These are phyloP conservation scores for Fraxinus greggii DNA, from an alignment of 305 asterid genomes.

Conservation along the genomic window DNA sequence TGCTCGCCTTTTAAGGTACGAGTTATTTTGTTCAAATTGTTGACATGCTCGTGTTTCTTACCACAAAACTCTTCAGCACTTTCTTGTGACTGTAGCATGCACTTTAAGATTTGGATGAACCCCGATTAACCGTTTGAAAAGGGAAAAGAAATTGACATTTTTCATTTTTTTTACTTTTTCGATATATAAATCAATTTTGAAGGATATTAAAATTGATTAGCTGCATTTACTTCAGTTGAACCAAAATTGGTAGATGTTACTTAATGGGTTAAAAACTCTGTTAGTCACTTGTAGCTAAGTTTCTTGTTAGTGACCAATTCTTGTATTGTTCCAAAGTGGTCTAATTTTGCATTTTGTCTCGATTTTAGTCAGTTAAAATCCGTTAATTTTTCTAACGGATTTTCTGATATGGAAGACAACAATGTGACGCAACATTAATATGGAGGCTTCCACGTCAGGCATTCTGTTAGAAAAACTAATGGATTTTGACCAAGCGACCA, in stretches of 20 bases:
- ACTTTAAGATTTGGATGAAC: background rate
- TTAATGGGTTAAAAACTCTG: background rate
- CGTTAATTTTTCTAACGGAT: background rate
- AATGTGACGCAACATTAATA: background rate
- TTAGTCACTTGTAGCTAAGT: background rate
- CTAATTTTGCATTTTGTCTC: background rate
- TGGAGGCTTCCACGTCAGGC: background rate
- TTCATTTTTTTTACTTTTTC: background rate
- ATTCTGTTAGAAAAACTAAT: background rate
- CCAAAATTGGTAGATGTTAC: background rate
- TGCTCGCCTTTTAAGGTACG: slow-evolving; percentile 63
- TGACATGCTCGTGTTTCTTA: background rate
- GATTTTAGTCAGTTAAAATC: background rate
- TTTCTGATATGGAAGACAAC: background rate
- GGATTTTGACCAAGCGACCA: background rate
- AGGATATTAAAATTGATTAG: background rate
- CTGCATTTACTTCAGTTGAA: background rate
- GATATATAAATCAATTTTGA: background rate
- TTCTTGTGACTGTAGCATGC: background rate
- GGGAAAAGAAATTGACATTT: background rate
- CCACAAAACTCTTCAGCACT: background rate
- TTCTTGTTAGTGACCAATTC: background rate
- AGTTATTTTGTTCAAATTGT: slow-evolving; percentile 8
- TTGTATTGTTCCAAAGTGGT: background rate
- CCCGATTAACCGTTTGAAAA: background rate